Percentiles rank a stretch among this genome's conserved stretches.
Conservation (phyloP, 2,329 filamentous ascomycete species). For the Thielaviopsis punctulata region DNA sequence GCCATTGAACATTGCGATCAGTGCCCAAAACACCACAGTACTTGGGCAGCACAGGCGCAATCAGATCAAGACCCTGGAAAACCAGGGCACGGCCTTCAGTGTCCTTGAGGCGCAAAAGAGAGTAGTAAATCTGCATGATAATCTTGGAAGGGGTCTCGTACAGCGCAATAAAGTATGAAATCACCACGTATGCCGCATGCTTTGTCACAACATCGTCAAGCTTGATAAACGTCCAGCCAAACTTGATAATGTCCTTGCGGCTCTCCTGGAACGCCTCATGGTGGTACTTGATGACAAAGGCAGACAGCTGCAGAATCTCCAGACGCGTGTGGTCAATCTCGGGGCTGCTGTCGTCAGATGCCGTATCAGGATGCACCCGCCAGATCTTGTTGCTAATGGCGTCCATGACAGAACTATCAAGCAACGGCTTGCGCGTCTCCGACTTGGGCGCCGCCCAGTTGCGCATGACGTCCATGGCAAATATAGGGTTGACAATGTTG, state of each 20-base stretch:
- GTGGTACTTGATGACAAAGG: constrained; percentile 90
- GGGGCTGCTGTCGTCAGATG: constrained; percentile 62
- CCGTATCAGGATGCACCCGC: constrained; percentile 72
- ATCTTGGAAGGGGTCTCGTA: constrained; percentile 97
- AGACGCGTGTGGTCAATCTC: constrained; percentile 92
- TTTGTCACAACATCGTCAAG: constrained; percentile 99
- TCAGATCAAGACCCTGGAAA: constrained; percentile 81
- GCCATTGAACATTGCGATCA: constrained; percentile 71
- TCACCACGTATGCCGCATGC: constrained; percentile 90
- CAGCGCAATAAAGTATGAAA: constrained; percentile 92
- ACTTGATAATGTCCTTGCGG: constrained; percentile 96
- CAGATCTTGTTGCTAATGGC: constrained; percentile 84
- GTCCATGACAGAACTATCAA: constrained; percentile 77
- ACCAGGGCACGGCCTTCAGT: constrained; percentile 86
- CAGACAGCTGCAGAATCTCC: constrained; percentile 87
- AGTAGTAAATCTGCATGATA: constrained; percentile 84
- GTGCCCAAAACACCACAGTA: constrained; percentile 50
- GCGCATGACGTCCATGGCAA: constrained; percentile 89
- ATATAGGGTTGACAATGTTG: constrained; percentile 84
- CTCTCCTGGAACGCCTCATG: constrained; percentile 74
- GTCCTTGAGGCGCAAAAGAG: constrained; percentile 79
- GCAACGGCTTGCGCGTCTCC: constrained; percentile 42
- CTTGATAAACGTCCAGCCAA: constrained; percentile 95
- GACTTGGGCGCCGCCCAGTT: constrained; percentile 47
- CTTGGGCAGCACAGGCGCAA: constrained; percentile 86